Percentiles rank a stretch among this genome's conserved stretches.
phyloP scores from a whole-genome alignment of 2,329 filamentous ascomycete genomes.

The Aspergillus carbonarius region DNA sequence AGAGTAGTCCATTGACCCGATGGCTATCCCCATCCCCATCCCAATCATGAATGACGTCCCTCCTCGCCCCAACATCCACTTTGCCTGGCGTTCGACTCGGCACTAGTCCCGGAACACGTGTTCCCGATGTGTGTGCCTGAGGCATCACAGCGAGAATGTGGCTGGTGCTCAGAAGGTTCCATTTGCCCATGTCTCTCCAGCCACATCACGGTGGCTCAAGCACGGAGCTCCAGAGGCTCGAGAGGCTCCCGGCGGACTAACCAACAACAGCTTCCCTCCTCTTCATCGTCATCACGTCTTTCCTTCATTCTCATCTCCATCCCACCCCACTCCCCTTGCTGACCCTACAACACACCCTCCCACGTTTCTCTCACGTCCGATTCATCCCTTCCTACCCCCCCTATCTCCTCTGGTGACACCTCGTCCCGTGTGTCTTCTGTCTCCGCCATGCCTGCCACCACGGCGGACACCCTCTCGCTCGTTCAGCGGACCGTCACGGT shows the following conservation, averaged over 20 bases:
- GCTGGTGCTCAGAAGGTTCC: neutral
- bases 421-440: conserved; percentile 4
- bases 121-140: neutral
- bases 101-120: neutral
- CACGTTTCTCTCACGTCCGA: neutral
- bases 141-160: neutral
- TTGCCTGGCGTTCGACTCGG: neutral
- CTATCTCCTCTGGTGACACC: neutral
- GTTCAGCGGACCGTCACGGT: conserved; percentile 95
- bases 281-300: neutral
- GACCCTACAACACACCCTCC: neutral
- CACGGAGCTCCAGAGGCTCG: conserved; percentile 16
- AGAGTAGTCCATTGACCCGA: neutral
- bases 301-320: neutral
- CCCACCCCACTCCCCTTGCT: neutral
- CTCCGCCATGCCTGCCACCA: conserved; percentile 84
- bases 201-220: conserved; percentile 14
- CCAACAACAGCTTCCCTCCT: conserved; percentile 12
- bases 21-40: neutral
- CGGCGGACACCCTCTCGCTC: conserved; percentile 91
- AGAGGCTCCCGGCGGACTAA: conserved; percentile 10
- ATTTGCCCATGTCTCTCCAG: neutral
- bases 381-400: neutral
- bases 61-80: neutral
- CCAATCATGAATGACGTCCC: neutral